Percentiles rank a stretch among this genome's conserved stretches.
Evolutionary conservation across 345 rosid species (phyloP).

Genomic region (Syzygium aromaticum): DNA sequence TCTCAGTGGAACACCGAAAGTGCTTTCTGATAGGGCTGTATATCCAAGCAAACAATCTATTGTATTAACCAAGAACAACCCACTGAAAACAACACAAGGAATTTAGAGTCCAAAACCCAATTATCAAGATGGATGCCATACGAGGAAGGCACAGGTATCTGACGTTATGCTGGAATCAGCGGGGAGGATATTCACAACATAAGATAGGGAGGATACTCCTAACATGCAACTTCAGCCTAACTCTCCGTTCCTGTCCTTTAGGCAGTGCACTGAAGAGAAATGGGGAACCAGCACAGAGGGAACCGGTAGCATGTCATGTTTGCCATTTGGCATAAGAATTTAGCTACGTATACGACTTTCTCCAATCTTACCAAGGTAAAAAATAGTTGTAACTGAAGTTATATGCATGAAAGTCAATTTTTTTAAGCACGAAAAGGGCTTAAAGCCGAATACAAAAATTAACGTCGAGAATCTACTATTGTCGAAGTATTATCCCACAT

Average conservation of each 20-base stretch:
- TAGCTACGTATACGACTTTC: background rate
- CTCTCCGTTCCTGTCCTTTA: background rate
- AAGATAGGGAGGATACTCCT: background rate
- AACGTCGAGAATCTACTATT: background rate
- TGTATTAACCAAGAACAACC: background rate
- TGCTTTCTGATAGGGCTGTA: background rate
- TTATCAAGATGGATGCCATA: background rate
- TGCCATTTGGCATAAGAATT: background rate
- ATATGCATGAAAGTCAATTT: background rate
- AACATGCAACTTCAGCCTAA: background rate
- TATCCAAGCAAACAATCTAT: background rate
- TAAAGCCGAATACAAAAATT: background rate
- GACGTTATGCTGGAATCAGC: background rate
- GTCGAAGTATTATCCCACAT: too few species aligned
- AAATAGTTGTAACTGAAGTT: background rate
- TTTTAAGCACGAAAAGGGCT: background rate
- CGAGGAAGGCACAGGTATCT: background rate
- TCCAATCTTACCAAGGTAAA: background rate
- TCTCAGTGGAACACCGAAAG: background rate
- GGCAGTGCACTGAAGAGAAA: background rate
- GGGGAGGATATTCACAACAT: background rate
- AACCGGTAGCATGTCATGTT: background rate
- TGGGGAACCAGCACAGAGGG: background rate
- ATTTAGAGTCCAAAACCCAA: background rate
- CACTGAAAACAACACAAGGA: background rate